These are phyloP conservation scores for Eucalyptus guilfoylei DNA, from an alignment of 345 rosid species.

Conservation along the genomic window DNA sequence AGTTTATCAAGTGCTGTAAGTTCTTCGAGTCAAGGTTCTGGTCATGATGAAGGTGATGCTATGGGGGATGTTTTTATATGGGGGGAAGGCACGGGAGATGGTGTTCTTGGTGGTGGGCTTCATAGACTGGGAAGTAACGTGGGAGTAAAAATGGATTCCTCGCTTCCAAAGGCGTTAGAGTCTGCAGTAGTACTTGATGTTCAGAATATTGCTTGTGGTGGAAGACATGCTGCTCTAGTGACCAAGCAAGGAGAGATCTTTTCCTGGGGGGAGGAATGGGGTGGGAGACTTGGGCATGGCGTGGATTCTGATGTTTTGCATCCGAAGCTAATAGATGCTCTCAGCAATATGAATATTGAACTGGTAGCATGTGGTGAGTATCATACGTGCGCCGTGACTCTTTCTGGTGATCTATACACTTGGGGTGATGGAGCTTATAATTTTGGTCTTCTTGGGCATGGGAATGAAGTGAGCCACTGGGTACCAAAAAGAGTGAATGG, in stretches of 20 bases:
- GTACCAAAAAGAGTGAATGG: conserved; percentile 68
- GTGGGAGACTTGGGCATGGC: conserved; percentile 86
- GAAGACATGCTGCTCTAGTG: conserved; percentile 60
- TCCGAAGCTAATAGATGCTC: conserved; percentile 60
- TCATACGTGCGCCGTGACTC: conserved; percentile 74
- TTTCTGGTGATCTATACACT: conserved; percentile 71
- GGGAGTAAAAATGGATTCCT: conserved; percentile 48
- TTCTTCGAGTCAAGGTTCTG: conserved; percentile 80
- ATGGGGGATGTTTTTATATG: conserved; percentile 72
- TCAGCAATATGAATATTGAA: conserved; percentile 49
- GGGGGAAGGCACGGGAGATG: conserved; percentile 71
- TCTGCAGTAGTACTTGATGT: conserved; percentile 73
- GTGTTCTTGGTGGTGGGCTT: conserved; percentile 57
- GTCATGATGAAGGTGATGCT: conserved; percentile 78
- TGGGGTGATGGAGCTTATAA: conserved; percentile 76
- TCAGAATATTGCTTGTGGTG: conserved; percentile 73
- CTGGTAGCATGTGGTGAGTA: conserved; percentile 74
- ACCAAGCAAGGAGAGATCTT: conserved; percentile 75
- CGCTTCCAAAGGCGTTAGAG: conserved; percentile 59
- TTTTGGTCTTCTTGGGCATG: conserved; percentile 77
- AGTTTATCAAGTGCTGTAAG: conserved; percentile 95
- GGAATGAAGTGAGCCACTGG: conserved; percentile 73
- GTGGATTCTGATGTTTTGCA: conserved; percentile 65
- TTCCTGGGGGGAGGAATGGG: conserved; percentile 79
- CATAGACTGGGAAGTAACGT: conserved; percentile 32